phyloP scores from a whole-genome alignment of 768 basidiomycete genomes.

The Mycena polygramma region DNA sequence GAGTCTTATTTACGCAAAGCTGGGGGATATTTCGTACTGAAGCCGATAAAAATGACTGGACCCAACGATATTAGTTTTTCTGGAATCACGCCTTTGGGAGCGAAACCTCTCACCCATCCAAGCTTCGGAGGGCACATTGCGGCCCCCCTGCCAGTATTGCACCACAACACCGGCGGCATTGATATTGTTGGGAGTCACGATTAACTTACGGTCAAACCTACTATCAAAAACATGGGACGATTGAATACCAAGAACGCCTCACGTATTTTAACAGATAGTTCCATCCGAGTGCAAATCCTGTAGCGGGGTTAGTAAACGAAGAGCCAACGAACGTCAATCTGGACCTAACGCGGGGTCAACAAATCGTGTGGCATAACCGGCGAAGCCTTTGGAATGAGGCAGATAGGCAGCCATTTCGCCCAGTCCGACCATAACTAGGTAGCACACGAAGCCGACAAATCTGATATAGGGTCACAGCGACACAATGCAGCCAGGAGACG shows the following conservation, averaged over 20 bases:
- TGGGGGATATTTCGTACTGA: conserved; percentile 52
- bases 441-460: conserved; percentile 69
- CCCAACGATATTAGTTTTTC: not conserved
- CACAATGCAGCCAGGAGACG: no score
- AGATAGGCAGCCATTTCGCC: conserved; percentile 66
- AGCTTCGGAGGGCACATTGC: conserved; percentile 57
- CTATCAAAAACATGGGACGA: not conserved
- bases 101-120: conserved; percentile 66
- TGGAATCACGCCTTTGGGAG: not conserved
- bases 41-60: conserved; percentile 68
- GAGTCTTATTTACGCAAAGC: conserved; percentile 4
- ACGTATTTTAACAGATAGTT: conserved; percentile 74
- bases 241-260: conserved; percentile 32
- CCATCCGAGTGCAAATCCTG: conserved; percentile 71
- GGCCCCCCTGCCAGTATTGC: conserved; percentile 57
- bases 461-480: conserved; percentile 10
- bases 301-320: not conserved
- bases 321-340: conserved; percentile 36
- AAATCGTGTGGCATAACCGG: conserved; percentile 74
- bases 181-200: conserved; percentile 76
- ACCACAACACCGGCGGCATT: conserved; percentile 71
- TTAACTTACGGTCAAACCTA: conserved; percentile 52
- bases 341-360: conserved; percentile 76
- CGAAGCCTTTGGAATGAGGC: conserved; percentile 72
- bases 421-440: conserved; percentile 69